Evolutionary conservation across 225 moss, liverwort and hornwort genomes (phyloP), one percentile per base, ranked within the genome.

Genomic region (Pseudoscleropodium purum): DNA sequence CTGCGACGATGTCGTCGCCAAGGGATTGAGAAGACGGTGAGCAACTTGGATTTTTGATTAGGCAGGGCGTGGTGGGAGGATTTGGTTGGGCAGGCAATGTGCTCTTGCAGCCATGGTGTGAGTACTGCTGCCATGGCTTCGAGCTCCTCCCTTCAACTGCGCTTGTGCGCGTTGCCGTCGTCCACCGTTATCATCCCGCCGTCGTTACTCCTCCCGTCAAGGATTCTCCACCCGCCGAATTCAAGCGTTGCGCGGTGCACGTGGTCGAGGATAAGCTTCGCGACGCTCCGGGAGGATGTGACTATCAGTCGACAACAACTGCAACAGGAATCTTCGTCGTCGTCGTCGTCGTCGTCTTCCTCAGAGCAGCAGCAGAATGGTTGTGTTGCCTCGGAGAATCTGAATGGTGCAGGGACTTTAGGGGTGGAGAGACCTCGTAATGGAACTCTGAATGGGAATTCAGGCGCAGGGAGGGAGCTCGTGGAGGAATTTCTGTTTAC

Each of bases 71-170:
- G 51, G 77, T 37, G 61, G 36, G 51, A 60, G 47, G 84, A 33
- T 54, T 73, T n/a, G 59, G 59, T 54, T 72, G 52, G 67, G 60
- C 79, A 61, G 37, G 49, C 51, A 83, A 93, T 91, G 92, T 82
- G 91, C 91, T 89, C 85, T 33, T 84, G 91, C 52, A 89, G 92
- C 87, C 89, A 91, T 91, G 92, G 92, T 93, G 89, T 93, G 91
- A 88, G 31, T 56, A 89, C 87, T 60, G 91, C 92, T 47, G 83
- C 83, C 88, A 93, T 93, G 92, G 91, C 92, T 47, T 91, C 91
- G 60, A 88, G 86, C 84, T 68, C 84, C 56, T 81, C 90, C 45
- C 60, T 90, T 8, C 92, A 25, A 52, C 64, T 91, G 87, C 89
- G 85, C 14, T 59, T 89, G 82, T 89, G 92, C 73, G 67, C 84